phyloP scores from a whole-genome alignment of 306 rosid species.

The Castanopsis chinensis region DNA sequence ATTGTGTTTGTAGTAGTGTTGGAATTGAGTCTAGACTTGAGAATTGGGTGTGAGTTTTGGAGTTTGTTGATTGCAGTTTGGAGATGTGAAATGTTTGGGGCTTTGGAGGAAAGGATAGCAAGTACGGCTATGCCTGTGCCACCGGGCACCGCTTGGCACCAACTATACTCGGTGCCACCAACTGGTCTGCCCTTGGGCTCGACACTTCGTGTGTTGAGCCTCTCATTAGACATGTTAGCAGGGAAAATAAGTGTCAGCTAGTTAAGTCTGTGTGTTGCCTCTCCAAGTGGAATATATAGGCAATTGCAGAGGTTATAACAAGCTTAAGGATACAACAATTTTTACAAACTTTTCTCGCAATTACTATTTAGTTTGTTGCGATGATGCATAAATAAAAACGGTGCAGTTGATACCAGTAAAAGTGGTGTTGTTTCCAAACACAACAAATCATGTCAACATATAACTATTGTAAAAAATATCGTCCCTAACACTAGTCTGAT shows the following conservation, averaged over 20 bases:
- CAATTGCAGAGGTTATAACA: background rate
- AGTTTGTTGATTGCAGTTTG: slow-evolving; percentile 41
- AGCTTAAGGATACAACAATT: too few species aligned
- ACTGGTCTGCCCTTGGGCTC: slow-evolving; percentile 26
- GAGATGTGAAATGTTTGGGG: slow-evolving; percentile 18
- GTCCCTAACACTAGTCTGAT: too few species aligned
- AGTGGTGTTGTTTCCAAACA: too few species aligned
- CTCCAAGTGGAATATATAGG: background rate
- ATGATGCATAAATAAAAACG: too few species aligned
- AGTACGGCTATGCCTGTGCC: slow-evolving; percentile 60
- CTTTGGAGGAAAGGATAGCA: slow-evolving; percentile 31
- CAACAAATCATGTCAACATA: too few species aligned
- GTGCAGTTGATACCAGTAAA: too few species aligned
- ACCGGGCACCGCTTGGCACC: slow-evolving; percentile 53
- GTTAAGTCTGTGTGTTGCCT: background rate
- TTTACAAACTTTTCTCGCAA: too few species aligned
- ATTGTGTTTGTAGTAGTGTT: slow-evolving; percentile 6
- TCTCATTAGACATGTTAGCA: background rate
- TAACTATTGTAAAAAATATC: too few species aligned
- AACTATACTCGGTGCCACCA: slow-evolving; percentile 43
- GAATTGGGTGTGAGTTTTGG: slow-evolving; percentile 59
- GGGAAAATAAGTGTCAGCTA: background rate
- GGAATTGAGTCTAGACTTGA: slow-evolving; percentile 41
- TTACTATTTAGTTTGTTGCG: too few species aligned
- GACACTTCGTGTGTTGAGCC: background rate